Base-by-base conservation (phyloP, 345 rosid genomes). In the Draba incana region DNA sequence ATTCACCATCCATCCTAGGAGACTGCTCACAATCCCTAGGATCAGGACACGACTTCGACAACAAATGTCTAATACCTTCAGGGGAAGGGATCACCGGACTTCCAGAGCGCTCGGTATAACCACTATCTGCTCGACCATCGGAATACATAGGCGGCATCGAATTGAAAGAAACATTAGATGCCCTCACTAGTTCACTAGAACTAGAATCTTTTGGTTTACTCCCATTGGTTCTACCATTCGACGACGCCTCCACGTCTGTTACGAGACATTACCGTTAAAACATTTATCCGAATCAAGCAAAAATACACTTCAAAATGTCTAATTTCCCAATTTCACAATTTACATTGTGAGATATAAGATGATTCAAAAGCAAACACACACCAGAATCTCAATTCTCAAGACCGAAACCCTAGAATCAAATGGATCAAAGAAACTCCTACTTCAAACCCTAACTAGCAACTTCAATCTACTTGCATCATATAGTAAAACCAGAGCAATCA, bases 81-180 rank as follows among this genome's bases (percentile, higher is more conserved):
- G 71, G 58, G n/a, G 76, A 74, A 49, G 72, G 33, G 11, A 55
- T 7, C 9, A 45, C 41, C 52, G 66, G 73, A 12, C 59, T 63
- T 43, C 9, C 77, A 57, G 41, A 38, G 38, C 52, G 59, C 45
- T 25, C 31, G 5, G 24, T 12, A 62, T n/a, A 68, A 61, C n/a
- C 65, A 47, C 12, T 12, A 10, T 72, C 75, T 37, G 8, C 48
- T 49, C 16, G 62, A 48, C 68, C 77, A 31, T 77, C 75, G 23
- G 80, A 47, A 66, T 56, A 86, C 89, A 86, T 70, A n/a, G 82
- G 54, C 10, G 92, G 94, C 96, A 88, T 75, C 30, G 97, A 93
- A 71, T 37, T 75, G 76, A 83, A 85, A 44, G 74, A 72, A 30
- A 76, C 66, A 64, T 78, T 53, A 1, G 82, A 82, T n/a, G 83